phyloP scores from a whole-genome alignment of 129 eudicot species.

The Artemisia annua region DNA sequence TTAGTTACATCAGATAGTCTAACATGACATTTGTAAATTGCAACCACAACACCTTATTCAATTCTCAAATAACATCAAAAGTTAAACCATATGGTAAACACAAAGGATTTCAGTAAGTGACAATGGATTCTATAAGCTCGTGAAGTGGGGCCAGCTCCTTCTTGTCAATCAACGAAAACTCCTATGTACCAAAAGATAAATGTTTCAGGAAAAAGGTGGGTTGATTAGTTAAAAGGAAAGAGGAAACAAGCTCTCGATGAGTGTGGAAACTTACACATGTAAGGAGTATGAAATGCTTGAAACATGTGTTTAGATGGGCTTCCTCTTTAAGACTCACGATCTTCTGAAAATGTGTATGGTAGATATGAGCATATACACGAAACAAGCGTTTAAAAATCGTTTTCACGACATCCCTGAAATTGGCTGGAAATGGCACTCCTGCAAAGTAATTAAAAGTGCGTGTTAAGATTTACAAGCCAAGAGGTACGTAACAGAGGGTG shows the following conservation, averaged over 20 bases:
- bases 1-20: conserved; percentile 24
- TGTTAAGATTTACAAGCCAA: conserved; percentile 8
- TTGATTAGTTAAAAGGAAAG: neutral
- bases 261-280: conserved; percentile 71
- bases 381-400: too few relatives aligned
- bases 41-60: conserved; percentile 30
- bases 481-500: neutral
- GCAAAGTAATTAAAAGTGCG: conserved; percentile 19
- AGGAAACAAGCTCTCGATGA: neutral
- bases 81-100: conserved; percentile 8
- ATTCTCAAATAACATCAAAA: conserved; percentile 20
- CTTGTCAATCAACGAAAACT: conserved; percentile 88
- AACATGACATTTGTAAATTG: conserved; percentile 23
- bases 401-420: conserved; percentile 92
- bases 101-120: conserved; percentile 50
- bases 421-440: conserved; percentile 88
- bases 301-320: too few relatives aligned
- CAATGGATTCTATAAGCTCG: conserved; percentile 87
- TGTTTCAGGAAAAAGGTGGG: conserved; percentile 7
- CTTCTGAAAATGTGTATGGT: too few relatives aligned
- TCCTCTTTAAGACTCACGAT: too few relatives aligned
- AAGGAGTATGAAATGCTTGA: conserved; percentile 91
- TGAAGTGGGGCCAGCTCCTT: conserved; percentile 97
- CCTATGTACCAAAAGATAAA: conserved; percentile 46
- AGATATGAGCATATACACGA: too few relatives aligned